Evolutionary conservation across 257 asterid species (phyloP).

Genomic region (Fraxinus pennsylvanica): DNA sequence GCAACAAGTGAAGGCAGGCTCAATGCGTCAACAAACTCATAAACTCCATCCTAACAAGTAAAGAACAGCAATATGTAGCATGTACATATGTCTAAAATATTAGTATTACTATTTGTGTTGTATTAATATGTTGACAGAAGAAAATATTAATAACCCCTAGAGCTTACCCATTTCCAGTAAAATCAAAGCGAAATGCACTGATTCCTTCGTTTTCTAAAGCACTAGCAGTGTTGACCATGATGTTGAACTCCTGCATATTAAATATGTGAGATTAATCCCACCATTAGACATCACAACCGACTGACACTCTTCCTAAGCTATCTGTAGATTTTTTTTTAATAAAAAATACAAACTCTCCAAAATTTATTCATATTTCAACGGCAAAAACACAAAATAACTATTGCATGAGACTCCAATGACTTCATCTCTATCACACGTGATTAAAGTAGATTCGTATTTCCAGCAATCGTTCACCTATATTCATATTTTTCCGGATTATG

Average conservation of each 20-base stretch:
- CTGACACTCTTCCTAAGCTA: background rate
- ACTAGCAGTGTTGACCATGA: conserved; percentile 31
- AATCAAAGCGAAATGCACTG: conserved; percentile 39
- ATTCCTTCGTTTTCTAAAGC: conserved; percentile 46
- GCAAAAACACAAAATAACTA: background rate
- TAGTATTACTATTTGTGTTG: background rate
- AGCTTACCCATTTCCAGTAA: conserved; percentile 54
- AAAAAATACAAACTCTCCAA: background rate
- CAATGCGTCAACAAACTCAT: background rate
- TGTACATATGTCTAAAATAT: background rate
- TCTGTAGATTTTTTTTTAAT: background rate
- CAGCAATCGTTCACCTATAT: background rate
- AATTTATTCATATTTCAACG: background rate
- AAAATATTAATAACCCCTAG: background rate
- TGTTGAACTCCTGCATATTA: conserved; percentile 32
- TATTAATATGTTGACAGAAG: background rate
- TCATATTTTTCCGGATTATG: background rate
- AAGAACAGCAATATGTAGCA: background rate
- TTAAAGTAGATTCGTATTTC: background rate
- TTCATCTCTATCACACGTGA: background rate
- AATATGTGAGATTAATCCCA: background rate
- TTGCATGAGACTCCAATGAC: background rate
- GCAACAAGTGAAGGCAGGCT: background rate
- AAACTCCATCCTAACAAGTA: background rate
- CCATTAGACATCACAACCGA: background rate